Conservation (phyloP, 1,284 basidiomycete species). For the Abortiporus biennis region DNA sequence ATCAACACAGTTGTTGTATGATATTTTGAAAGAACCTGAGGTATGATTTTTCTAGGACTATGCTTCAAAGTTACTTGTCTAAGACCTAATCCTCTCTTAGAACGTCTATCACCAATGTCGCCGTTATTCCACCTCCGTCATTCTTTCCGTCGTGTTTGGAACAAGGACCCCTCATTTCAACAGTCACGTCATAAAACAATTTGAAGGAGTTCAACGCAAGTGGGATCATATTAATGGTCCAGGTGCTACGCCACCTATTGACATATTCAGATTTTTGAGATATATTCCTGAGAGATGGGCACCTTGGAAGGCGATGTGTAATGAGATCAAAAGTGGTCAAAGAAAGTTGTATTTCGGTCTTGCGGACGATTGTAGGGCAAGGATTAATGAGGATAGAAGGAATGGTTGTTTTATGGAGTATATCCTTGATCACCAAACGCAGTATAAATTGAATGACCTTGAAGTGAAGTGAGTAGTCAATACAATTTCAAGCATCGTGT, state of each 20-base stretch:
- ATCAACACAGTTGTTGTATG: slow-evolving; percentile 10
- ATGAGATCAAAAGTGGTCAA: slow-evolving; percentile 12
- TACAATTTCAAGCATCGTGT: not conserved
- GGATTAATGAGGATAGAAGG: slow-evolving; percentile 13
- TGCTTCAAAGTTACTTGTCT: not conserved
- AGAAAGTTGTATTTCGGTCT: slow-evolving; percentile 16
- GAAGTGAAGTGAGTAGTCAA: slow-evolving; percentile 4
- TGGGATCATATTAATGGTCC: slow-evolving; percentile 8
- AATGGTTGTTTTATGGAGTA: slow-evolving; percentile 20
- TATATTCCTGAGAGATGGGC: slow-evolving; percentile 21
- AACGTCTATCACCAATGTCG: slow-evolving; percentile 19
- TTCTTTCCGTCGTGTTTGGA: slow-evolving; percentile 21
- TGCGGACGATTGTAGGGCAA: slow-evolving; percentile 11
- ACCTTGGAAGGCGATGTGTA: slow-evolving; percentile 17
- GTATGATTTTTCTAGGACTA: slow-evolving; percentile 11
- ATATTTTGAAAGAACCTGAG: slow-evolving; percentile 18
- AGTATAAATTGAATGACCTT: not conserved
- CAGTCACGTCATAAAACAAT: slow-evolving; percentile 14
- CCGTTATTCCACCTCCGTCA: slow-evolving; percentile 20
- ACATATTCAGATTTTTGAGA: slow-evolving; percentile 20
- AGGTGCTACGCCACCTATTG: slow-evolving; percentile 23
- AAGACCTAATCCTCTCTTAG: not conserved
- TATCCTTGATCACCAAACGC: slow-evolving; percentile 4
- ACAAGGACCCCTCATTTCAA: slow-evolving; percentile 19
- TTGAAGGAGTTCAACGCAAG: slow-evolving; percentile 10